Evolutionary conservation across 2,329 filamentous ascomycete species (phyloP).

Genomic region (Keithomyces neogunnii): DNA sequence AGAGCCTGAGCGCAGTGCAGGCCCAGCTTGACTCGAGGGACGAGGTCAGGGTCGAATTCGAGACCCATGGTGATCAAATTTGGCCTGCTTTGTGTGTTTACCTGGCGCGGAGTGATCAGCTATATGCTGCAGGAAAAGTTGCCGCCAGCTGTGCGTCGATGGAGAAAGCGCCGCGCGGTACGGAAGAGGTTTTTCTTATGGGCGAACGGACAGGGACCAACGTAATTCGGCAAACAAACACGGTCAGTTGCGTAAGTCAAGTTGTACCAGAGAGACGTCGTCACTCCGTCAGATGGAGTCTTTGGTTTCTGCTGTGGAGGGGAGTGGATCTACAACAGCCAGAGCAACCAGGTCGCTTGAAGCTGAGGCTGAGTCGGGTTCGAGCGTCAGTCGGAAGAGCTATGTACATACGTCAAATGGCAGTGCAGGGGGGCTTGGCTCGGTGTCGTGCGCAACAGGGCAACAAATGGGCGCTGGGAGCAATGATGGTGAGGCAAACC

Average conservation of each 20-base stretch:
- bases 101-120: not conserved
- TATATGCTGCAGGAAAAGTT: too few species aligned
- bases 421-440: not conserved
- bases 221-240: not conserved
- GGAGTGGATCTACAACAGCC: conserved; percentile 2
- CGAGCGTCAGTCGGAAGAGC: not conserved
- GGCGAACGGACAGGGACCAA: not conserved
- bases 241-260: not conserved
- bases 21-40: conserved; percentile 48
- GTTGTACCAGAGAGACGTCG: not conserved
- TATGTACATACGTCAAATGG: not conserved
- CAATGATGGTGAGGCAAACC: not conserved
- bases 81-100: not conserved
- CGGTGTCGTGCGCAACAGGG: not conserved
- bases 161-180: not conserved
- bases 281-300: not conserved
- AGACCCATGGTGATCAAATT: conserved; percentile 33
- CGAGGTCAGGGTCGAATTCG: conserved; percentile 44
- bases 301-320: not conserved
- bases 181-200: not conserved
- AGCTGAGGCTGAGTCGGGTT: not conserved
- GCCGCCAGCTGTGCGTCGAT: too few species aligned
- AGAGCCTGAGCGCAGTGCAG: conserved; percentile 48
- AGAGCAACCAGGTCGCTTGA: not conserved
- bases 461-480: not conserved